Evolutionary conservation across 176 grass and related monocot genomes (phyloP), one percentile per base, ranked within the genome.

Genomic region (Rhynchospora pubera): DNA sequence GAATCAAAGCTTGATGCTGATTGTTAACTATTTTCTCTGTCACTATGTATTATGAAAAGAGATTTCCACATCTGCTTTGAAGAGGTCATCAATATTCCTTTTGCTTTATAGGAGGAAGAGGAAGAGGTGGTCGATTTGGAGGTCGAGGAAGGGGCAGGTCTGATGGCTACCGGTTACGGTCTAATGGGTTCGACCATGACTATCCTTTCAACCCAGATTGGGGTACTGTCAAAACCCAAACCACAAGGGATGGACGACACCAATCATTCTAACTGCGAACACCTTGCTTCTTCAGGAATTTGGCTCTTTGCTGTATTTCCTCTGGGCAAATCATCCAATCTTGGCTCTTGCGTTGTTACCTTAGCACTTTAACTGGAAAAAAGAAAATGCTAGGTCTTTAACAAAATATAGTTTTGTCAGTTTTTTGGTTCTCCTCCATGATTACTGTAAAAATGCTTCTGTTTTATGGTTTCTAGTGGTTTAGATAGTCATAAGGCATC

Each of bases 141-240:
- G 61, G 79, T 12, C 57, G 79, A 66, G 79, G 79, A 67, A 82
- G 59, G 79, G 79, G 79, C 23, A 66, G 72, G 50, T 56, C 48
- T 18, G 72, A 77, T 56, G 72, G 50, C 50, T 55, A 80, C 57
- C 57, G 62, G 44, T 82, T 61, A 65, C 42, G 44, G 60, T 13
- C 14, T 53, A 82, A 63, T 18, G 79, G 61, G 44, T 82, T 66
- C 12, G 79, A 82, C 32, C 43, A 82, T 11, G 59, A 82, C 11
- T 19, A 77, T 32, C 7, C 65, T 82, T 82, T 16, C 21, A 82
- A 66, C 5, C 7, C 59, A 30, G 60, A 82, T 6, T 63, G 53
- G 56, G 57, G 78, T 46, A 47, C 39, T 21, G 13, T 44, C 5
- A 62, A 62, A 23, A 62, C 44, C 10, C 77, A 62, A 62, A 30